These are phyloP conservation scores for Naganishia vaughanmartiniae DNA, from an alignment of 768 basidiomycete genomes.

Conservation along the genomic window DNA sequence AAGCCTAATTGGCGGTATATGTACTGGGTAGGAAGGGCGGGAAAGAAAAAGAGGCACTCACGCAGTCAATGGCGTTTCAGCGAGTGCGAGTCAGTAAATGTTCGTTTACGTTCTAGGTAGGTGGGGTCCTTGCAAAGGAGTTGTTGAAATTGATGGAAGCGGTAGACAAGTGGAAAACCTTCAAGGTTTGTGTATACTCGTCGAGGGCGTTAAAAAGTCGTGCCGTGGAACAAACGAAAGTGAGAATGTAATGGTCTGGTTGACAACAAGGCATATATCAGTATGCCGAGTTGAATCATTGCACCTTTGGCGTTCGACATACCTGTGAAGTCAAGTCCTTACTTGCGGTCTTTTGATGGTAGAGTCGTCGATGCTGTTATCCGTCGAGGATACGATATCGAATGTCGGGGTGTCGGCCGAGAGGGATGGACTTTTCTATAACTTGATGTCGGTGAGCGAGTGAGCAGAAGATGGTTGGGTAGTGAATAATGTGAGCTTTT, in stretches of 20 bases:
- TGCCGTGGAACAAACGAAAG: conserved; percentile 5
- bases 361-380: conserved; percentile 10
- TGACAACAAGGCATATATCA: background rate
- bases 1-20: background rate
- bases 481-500: background rate
- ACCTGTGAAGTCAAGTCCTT: background rate
- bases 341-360: background rate
- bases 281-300: background rate
- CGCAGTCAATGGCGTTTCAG: conserved; percentile 9
- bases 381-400: conserved; percentile 16
- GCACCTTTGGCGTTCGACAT: background rate
- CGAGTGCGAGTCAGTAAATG: background rate
- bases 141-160: background rate
- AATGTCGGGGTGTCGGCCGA: background rate
- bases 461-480: background rate
- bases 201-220: background rate
- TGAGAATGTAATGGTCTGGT: background rate
- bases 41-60: too few species aligned
- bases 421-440: conserved; percentile 11
- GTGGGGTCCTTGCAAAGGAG: conserved; percentile 16
- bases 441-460: background rate
- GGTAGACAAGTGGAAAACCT: background rate
- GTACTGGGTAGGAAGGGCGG: background rate
- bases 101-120: background rate
- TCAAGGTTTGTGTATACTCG: conserved; percentile 2